Base-by-base conservation (phyloP, 2,329 filamentous ascomycete species). In the Colletotrichum sp. region DNA sequence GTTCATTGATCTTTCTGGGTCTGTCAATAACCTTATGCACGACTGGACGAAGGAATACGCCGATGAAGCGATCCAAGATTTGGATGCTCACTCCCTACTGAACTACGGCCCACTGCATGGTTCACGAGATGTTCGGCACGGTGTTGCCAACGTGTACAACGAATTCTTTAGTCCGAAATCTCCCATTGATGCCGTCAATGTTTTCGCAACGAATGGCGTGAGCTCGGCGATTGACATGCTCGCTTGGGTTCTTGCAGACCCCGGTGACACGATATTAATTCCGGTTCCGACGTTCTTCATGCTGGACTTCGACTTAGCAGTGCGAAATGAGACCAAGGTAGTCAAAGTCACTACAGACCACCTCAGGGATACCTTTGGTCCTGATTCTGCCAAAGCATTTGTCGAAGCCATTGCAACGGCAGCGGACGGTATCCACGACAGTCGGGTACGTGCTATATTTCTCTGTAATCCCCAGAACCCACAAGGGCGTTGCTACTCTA, bases 341-440 rank as follows among this genome's bases (percentile, higher is more conserved):
- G 43, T 51, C 11, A 51, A 21, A 21, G 43, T 51, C 11, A 2
- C 6, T n/a, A 51, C n/a, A 21, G 43, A 51, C 43, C n/a, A 51
- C 2, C 43, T 51, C 0, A n/a, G 12, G 8, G 43, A 51, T 51
- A 12, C n/a, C 21, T 51, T 51, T 13, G 43, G n/a, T 0, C n/a
- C n/a, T 2, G 43, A 11, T 13, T 51, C 43, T 13, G n/a, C 11
- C 2, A 0, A 21, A 21, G n/a, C 21, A 0, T 51, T 51, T 51
- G 43, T n/a, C 3, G n/a, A 8, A 51, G n/a, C 43, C 43, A 51
- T 51, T 13, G 3, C n/a, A 11, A 13, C 0, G 43, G 43, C 43
- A 21, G 43, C 43, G 11, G 43, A 51, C 43, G n/a, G n/a, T 0
- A 13, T 51, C 3, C 11, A 51, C 11, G 43, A 0, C 0, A 51